Base-by-base conservation (phyloP, 2,329 filamentous ascomycete species). In the Microdochium nivale region DNA sequence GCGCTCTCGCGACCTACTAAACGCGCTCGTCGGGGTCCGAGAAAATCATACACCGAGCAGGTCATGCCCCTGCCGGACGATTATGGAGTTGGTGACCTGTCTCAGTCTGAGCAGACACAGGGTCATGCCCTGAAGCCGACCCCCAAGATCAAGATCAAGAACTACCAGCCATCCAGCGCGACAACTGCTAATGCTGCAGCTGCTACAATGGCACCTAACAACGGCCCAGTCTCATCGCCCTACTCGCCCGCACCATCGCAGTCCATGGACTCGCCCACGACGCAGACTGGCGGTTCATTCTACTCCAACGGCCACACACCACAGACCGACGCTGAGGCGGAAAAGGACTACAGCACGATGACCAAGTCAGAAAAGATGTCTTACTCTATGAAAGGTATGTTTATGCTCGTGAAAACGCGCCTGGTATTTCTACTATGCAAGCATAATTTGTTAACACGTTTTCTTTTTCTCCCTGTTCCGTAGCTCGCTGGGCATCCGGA, bases 281-380 rank as follows among this genome's bases (percentile, higher is more conserved):
- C 25, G 2, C 49, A 19, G 21, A 30, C 35, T 35, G 54, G n/a
- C n/a, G n/a, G 19, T 48, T 44, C 52, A 53, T 44, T 44, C 40
- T 55, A 56, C 27, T 53, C 52, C n/a, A 49, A 49, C 49, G 52
- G 30, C 25, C 40, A 44, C 40, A 44, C 40, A 21, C 40, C 40
- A 7, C 58, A 59, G 32, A 53, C 64, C 57, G 16, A 48, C 52
- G 19, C 51, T 3, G 67, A 64, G 3, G 67, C 68, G 11, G 65
- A 60, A 14, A 81, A 82, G 67, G 77, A 81, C 50, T 83, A 83
- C 59, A 75, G 76, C 33, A 71, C 75, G 44, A 82, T 83, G 79
- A 82, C 78, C 48, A 83, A 83, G 67, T 81, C 78, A 27, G 79
- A 83, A 66, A 83, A 83, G 71, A 83, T 83, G 79, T 80, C 77